Percentiles rank a stretch among this genome's conserved stretches.
Evolutionary conservation across 768 basidiomycete species (phyloP).

Genomic region (Trametes cinnabarina): DNA sequence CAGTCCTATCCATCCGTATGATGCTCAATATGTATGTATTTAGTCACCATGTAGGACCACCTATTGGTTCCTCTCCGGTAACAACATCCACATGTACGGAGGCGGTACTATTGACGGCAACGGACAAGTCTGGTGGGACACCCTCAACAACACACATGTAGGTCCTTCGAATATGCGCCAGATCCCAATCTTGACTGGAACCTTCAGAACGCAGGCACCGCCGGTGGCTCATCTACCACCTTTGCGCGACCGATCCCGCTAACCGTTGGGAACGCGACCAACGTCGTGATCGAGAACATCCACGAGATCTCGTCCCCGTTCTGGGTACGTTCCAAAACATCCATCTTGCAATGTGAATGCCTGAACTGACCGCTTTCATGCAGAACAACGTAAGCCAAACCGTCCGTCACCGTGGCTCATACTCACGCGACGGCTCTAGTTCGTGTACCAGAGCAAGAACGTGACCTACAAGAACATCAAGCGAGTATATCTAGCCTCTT

Average conservation of each 20-base stretch:
- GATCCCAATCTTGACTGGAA: background rate
- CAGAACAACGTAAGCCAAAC: conserved; percentile 27
- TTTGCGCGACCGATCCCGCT: conserved; percentile 46
- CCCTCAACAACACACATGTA: conserved; percentile 27
- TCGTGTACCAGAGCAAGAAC: conserved; percentile 43
- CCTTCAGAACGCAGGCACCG: conserved; percentile 36
- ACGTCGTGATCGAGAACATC: conserved; percentile 41
- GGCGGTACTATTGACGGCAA: conserved; percentile 48
- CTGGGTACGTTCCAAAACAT: conserved; percentile 32
- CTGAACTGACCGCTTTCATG: background rate
- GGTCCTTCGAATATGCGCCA: background rate
- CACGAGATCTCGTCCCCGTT: conserved; percentile 40
- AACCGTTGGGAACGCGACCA: conserved; percentile 41
- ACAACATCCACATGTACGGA: conserved; percentile 39
- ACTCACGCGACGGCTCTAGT: conserved; percentile 17
- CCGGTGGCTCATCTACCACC: conserved; percentile 41
- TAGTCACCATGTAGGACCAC: conserved; percentile 30
- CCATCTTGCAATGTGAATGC: background rate
- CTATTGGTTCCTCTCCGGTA: conserved; percentile 40
- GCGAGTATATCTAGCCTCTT: conserved; percentile 22
- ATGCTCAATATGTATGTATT: background rate
- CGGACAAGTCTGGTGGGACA: conserved; percentile 44
- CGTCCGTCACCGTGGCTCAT: no score
- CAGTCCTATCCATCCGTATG: conserved; percentile 2
- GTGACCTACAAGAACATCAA: conserved; percentile 41